These are phyloP conservation scores for Ceratobasidium sp. DNA, from an alignment of 1,284 basidiomycete genomes.

Conservation along the genomic window DNA sequence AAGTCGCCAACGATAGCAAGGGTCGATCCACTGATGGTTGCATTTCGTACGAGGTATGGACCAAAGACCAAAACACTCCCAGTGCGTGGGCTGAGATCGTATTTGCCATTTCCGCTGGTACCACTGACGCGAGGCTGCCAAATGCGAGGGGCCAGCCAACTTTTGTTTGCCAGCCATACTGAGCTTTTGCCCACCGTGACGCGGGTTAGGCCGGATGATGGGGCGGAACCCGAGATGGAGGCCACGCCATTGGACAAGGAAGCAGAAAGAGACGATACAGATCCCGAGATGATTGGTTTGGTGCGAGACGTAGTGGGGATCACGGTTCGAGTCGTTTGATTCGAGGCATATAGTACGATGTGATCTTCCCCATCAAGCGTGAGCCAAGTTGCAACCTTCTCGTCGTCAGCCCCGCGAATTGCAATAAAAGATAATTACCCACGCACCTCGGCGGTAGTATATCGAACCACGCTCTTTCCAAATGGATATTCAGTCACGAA, in stretches of 20 bases:
- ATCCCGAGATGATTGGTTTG: slow-evolving; percentile 37
- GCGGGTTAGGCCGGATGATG: slow-evolving; percentile 49
- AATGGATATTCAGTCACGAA: slow-evolving; percentile 31
- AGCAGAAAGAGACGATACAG: slow-evolving; percentile 39
- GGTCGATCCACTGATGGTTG: slow-evolving; percentile 22
- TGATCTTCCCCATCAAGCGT: slow-evolving; percentile 51
- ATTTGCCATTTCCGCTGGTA: slow-evolving; percentile 4
- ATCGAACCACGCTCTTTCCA: slow-evolving; percentile 20
- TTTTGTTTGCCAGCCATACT: slow-evolving; percentile 23
- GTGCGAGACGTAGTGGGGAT: slow-evolving; percentile 44
- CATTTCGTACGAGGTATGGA: slow-evolving; percentile 42
- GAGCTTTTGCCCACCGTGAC: slow-evolving; percentile 43
- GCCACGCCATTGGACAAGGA: slow-evolving; percentile 42
- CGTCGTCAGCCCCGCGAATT: no score
- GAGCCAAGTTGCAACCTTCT: slow-evolving; percentile 50
- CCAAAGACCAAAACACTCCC: slow-evolving; percentile 39
- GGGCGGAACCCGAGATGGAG: slow-evolving; percentile 47
- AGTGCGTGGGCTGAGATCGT: no score
- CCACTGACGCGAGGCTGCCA: slow-evolving; percentile 20
- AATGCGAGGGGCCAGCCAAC: slow-evolving; percentile 9
- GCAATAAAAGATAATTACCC: background rate
- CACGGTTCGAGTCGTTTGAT: slow-evolving; percentile 50
- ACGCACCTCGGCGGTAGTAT: slow-evolving; percentile 32
- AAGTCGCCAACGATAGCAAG: slow-evolving; percentile 37
- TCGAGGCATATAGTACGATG: slow-evolving; percentile 52